These are phyloP conservation scores for Trichoderma atrobrunneum DNA, from an alignment of 2,329 filamentous ascomycete genomes.

Conservation along the genomic window DNA sequence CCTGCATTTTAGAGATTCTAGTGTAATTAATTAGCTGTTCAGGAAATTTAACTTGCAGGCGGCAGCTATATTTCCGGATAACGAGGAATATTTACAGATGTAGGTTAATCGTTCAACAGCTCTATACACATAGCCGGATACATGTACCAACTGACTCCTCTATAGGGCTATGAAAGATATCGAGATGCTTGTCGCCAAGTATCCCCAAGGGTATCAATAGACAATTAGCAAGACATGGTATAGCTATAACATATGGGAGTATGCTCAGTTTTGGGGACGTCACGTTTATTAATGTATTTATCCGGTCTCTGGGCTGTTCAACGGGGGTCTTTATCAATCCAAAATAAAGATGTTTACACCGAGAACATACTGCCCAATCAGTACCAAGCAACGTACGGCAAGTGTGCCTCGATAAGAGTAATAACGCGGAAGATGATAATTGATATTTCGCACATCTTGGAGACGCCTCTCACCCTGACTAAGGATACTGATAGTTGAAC, in stretches of 20 bases:
- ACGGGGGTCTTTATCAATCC: background rate
- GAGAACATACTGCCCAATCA: no score
- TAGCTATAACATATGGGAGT: background rate
- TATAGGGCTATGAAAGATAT: background rate
- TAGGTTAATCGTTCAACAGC: background rate
- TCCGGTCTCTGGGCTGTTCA: background rate
- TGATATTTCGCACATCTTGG: background rate
- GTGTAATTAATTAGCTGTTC: background rate
- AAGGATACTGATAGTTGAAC: background rate
- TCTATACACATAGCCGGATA: background rate
- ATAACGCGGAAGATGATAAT: background rate
- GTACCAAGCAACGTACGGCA: background rate
- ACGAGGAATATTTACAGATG: background rate
- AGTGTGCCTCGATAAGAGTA: background rate
- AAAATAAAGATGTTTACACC: no score
- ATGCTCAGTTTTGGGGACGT: background rate
- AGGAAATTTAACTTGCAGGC: background rate
- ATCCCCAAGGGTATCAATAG: background rate
- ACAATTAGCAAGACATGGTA: background rate
- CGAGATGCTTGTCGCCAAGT: background rate
- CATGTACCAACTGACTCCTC: background rate
- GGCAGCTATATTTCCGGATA: background rate
- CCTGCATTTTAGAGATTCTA: background rate
- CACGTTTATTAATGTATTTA: background rate
- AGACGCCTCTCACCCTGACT: background rate